Percentiles rank a stretch among this genome's conserved stretches.
These are phyloP conservation scores for Nothophaeocryptopus gaeumannii DNA, from an alignment of 2,329 filamentous ascomycete species.

Conservation along the genomic window DNA sequence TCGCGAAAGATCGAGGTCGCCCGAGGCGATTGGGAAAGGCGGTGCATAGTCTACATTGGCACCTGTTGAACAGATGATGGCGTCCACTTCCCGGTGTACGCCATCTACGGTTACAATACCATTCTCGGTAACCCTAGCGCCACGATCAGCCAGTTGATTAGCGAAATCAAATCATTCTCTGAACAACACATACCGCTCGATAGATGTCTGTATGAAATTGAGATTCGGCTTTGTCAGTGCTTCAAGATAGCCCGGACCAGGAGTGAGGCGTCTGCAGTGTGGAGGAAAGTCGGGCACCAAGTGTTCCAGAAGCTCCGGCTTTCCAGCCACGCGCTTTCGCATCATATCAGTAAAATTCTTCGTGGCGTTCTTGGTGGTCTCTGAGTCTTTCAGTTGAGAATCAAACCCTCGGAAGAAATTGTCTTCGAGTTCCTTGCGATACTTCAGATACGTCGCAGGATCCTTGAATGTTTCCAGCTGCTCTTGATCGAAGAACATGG, in stretches of 20 bases:
- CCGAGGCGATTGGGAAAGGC: conserved; percentile 31
- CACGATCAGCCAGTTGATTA: background rate
- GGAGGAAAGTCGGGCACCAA: conserved; percentile 44
- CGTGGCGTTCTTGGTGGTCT: conserved; percentile 35
- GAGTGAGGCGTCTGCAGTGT: conserved; percentile 48
- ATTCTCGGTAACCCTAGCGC: conserved; percentile 35
- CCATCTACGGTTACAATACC: conserved; percentile 43
- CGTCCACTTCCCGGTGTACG: conserved; percentile 38
- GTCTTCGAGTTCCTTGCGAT: conserved; percentile 43
- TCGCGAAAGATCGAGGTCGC: conserved; percentile 25
- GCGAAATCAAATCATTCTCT: too few species aligned
- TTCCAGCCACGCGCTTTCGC: conserved; percentile 36
- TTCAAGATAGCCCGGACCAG: conserved; percentile 53
- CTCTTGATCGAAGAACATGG: conserved; percentile 55
- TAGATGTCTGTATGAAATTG: conserved; percentile 41
- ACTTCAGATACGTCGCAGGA: conserved; percentile 57
- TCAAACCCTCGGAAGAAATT: conserved; percentile 59
- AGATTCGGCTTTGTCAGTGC: conserved; percentile 49
- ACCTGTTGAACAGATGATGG: conserved; percentile 47
- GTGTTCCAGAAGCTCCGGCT: conserved; percentile 40
- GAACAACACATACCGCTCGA: conserved; percentile 27
- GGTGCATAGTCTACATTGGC: conserved; percentile 36
- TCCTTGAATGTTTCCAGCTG: conserved; percentile 58
- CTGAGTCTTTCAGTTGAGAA: conserved; percentile 39
- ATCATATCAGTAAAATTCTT: conserved; percentile 41